These are phyloP conservation scores for Phytophthora citricola DNA, from an alignment of 352 stramenopile genomes.

Conservation along the genomic window DNA sequence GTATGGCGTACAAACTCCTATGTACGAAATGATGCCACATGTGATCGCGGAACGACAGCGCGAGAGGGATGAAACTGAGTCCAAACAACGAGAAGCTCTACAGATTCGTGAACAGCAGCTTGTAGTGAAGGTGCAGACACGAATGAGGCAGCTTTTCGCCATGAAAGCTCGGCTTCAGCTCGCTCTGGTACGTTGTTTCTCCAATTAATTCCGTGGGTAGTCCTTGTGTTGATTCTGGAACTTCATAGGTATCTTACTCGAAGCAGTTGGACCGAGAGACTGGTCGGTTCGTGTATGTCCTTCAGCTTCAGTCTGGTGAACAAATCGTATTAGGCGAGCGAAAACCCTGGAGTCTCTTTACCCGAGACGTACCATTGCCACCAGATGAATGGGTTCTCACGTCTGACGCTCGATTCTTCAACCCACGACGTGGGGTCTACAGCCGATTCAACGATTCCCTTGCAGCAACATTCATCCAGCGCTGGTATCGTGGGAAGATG, in stretches of 20 bases:
- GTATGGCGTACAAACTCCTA: slow-evolving; percentile 35
- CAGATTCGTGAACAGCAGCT: slow-evolving; percentile 25
- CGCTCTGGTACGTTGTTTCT: slow-evolving; percentile 36
- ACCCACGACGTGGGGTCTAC: slow-evolving; percentile 46
- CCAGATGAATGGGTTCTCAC: slow-evolving; percentile 53
- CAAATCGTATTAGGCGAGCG: slow-evolving; percentile 16
- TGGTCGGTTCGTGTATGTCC: slow-evolving; percentile 48
- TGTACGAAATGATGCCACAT: slow-evolving; percentile 50
- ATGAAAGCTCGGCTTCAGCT: slow-evolving; percentile 37
- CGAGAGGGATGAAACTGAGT: not conserved
- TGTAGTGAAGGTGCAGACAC: slow-evolving; percentile 45
- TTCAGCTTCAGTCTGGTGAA: slow-evolving; percentile 8
- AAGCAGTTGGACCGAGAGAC: slow-evolving; percentile 48
- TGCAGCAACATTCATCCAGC: slow-evolving; percentile 49
- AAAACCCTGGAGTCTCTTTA: slow-evolving; percentile 60
- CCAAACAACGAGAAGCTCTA: slow-evolving; percentile 1
- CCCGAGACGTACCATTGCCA: slow-evolving; percentile 50
- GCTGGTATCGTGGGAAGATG: slow-evolving; percentile 61
- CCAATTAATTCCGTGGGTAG: no score
- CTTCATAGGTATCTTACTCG: slow-evolving; percentile 45
- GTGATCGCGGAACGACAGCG: slow-evolving; percentile 35
- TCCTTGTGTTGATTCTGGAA: not conserved
- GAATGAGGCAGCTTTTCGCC: slow-evolving; percentile 42
- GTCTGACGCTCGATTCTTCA: slow-evolving; percentile 42
- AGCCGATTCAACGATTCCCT: slow-evolving; percentile 50